Conservation (phyloP, 2,329 filamentous ascomycete species). For the Neopestalotiopsis rosae region DNA sequence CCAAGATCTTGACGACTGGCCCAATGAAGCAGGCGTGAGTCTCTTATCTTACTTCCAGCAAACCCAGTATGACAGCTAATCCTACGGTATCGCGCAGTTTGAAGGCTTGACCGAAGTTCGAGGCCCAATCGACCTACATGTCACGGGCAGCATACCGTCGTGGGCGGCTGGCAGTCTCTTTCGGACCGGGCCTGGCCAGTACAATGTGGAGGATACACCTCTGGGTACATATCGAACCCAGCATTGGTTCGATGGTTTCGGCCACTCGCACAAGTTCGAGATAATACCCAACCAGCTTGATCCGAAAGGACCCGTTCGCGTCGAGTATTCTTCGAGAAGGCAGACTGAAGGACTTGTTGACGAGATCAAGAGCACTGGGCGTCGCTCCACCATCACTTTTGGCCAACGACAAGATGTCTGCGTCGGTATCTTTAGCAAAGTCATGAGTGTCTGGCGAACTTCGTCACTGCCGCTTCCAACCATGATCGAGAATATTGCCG, state of each 20-base stretch:
- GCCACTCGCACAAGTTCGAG: slow-evolving; percentile 74
- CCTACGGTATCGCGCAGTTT: slow-evolving; percentile 54
- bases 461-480: slow-evolving; percentile 29
- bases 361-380: slow-evolving; percentile 64
- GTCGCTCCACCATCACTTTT: slow-evolving; percentile 64
- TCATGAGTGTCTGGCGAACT: slow-evolving; percentile 64
- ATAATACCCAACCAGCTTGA: slow-evolving; percentile 51
- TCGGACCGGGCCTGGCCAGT: slow-evolving; percentile 74
- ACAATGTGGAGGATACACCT: slow-evolving; percentile 62
- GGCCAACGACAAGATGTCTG: slow-evolving; percentile 77
- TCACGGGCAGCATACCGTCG: slow-evolving; percentile 70
- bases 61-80: not conserved
- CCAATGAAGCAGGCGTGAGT: slow-evolving; percentile 55
- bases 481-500: slow-evolving; percentile 63
- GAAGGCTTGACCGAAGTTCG: slow-evolving; percentile 70
- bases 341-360: slow-evolving; percentile 70
- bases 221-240: slow-evolving; percentile 65
- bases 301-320: slow-evolving; percentile 40
- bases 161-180: slow-evolving; percentile 77
- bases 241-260: slow-evolving; percentile 85
- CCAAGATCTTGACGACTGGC: slow-evolving; percentile 48
- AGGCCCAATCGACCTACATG: slow-evolving; percentile 65
- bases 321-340: slow-evolving; percentile 74
- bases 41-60: no score
- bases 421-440: slow-evolving; percentile 73